These are phyloP conservation scores for Sextonia rubra DNA, from an alignment of 164 flowering plant species.

Conservation along the genomic window DNA sequence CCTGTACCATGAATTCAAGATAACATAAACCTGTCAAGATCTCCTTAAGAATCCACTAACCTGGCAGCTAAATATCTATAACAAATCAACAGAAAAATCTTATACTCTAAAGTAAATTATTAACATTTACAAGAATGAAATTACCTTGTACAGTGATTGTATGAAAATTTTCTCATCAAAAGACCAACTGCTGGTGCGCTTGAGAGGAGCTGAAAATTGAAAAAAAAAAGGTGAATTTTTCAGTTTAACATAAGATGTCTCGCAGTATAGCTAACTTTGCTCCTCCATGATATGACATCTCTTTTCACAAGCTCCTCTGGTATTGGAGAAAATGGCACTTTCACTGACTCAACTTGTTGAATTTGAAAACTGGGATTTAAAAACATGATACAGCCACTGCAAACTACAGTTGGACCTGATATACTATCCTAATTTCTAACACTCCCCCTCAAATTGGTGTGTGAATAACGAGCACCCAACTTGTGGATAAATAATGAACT, in stretches of 20 bases:
- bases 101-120: not conserved
- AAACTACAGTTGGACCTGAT: too few relatives aligned
- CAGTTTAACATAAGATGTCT: not conserved
- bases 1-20: slow-evolving; percentile 36
- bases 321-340: not conserved
- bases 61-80: not conserved
- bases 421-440: too few relatives aligned
- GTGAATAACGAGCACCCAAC: too few relatives aligned
- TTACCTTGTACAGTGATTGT: slow-evolving; percentile 79
- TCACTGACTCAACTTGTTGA: too few relatives aligned
- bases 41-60: not conserved
- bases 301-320: not conserved
- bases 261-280: not conserved
- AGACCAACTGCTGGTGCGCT: slow-evolving; percentile 77
- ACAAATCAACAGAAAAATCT: not conserved
- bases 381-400: too few relatives aligned
- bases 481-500: too few relatives aligned
- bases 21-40: not conserved
- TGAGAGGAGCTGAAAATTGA: slow-evolving; percentile 48
- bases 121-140: not conserved
- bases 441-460: not conserved
- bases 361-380: too few relatives aligned
- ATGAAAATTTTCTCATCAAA: slow-evolving; percentile 85
- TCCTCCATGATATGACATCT: not conserved
- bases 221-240: not conserved